Conservation (phyloP, 345 rosid genomes). For the Eucalyptus marginata region DNA sequence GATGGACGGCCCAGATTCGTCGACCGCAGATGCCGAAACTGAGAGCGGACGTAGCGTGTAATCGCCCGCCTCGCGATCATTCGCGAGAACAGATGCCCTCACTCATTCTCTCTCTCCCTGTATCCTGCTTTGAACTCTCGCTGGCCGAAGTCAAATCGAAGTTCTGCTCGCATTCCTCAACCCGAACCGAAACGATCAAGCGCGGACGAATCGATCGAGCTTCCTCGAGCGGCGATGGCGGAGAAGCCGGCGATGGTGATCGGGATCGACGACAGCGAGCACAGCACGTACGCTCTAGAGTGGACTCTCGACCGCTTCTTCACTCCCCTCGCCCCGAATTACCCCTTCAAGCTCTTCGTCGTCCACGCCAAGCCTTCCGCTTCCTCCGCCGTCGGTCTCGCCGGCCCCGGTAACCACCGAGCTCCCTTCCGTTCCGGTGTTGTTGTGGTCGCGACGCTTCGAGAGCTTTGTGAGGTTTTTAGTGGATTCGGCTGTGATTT, state of each 20-base stretch:
- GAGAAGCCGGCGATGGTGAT: constrained; percentile 25
- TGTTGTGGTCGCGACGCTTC: background rate
- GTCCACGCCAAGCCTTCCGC: constrained; percentile 74
- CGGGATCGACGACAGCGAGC: constrained; percentile 37
- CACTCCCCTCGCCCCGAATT: constrained; percentile 30
- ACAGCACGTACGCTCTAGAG: constrained; percentile 59
- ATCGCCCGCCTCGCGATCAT: background rate
- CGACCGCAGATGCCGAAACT: background rate
- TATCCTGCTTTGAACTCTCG: background rate
- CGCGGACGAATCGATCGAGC: background rate
- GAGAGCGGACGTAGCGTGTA: background rate
- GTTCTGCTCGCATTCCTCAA: background rate
- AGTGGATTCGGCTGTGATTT: background rate
- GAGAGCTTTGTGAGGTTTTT: background rate
- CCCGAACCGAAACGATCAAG: background rate
- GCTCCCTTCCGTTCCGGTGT: background rate
- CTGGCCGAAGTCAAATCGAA: background rate
- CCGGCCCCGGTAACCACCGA: constrained; percentile 54
- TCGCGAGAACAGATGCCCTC: background rate
- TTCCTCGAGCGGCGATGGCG: background rate
- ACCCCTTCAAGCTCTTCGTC: constrained; percentile 68
- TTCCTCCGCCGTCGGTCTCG: constrained; percentile 44
- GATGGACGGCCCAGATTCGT: background rate
- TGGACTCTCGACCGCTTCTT: constrained; percentile 87
- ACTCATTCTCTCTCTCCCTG: background rate